Evolutionary conservation across 2,329 filamentous ascomycete species (phyloP).

Genomic region (Purpureocillium lavendulum): DNA sequence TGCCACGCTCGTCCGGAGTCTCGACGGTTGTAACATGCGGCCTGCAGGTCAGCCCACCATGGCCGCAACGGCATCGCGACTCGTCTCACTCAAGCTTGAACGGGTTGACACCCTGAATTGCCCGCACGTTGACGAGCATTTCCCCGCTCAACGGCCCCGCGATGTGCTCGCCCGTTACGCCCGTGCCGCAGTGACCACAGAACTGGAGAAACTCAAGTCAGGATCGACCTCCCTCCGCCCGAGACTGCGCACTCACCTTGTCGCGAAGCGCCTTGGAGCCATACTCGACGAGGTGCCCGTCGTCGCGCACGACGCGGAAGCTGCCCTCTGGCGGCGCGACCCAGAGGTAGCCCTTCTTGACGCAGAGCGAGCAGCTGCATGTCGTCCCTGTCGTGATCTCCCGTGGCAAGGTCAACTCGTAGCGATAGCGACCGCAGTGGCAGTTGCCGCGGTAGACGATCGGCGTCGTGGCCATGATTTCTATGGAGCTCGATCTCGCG

Average conservation of each 20-base stretch:
- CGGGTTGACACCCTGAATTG: constrained; percentile 13
- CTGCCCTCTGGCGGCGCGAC: constrained; percentile 2
- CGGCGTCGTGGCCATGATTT: not conserved
- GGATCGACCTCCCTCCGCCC: too few species aligned
- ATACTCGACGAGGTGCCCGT: not conserved
- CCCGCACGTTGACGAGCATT: constrained; percentile 14
- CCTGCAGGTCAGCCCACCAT: too few species aligned
- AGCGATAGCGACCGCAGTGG: constrained; percentile 20
- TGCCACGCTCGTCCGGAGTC: too few species aligned
- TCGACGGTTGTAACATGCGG: too few species aligned
- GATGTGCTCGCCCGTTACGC: constrained; percentile 14
- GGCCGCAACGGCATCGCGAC: too few species aligned
- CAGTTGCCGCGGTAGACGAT: constrained; percentile 15
- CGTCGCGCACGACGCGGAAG: constrained; percentile 8
- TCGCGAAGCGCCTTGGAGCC: constrained; percentile 4
- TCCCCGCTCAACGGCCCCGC: constrained; percentile 12
- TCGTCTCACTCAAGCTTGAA: constrained; percentile 13
- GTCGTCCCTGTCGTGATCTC: constrained; percentile 4
- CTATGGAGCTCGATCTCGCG: too few species aligned
- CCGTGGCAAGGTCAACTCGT: constrained; percentile 7
- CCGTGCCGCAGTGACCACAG: constrained; percentile 17
- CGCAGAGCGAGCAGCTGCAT: constrained; percentile 17
- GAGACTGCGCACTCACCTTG: constrained; percentile 10
- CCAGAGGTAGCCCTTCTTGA: constrained; percentile 20
- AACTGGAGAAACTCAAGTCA: constrained; percentile 11